A percentile compares a stretch with the other conserved stretches of the same genome.
Conservation (phyloP, 164 flowering plant genomes). For the Platanus orientalis region DNA sequence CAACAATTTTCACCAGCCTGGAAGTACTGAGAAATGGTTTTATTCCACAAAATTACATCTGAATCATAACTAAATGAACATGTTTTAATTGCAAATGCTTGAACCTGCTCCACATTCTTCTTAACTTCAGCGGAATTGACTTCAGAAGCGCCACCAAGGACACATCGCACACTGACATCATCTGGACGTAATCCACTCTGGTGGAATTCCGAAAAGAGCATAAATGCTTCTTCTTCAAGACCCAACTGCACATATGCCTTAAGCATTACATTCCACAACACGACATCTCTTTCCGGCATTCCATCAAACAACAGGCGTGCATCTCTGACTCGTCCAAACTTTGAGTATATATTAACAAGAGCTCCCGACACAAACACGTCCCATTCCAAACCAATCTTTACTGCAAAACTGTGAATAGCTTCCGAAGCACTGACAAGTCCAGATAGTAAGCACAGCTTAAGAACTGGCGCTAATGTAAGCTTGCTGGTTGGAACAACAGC, state of each 20-base stretch:
- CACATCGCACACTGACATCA: conserved; percentile 23
- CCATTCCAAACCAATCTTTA: conserved; percentile 41
- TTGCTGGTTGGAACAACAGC: conserved; percentile 13
- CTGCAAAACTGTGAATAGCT: conserved; percentile 40
- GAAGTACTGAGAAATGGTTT: conserved; percentile 31
- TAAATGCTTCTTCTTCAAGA: conserved; percentile 22
- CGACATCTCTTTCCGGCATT: conserved; percentile 38
- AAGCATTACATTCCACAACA: conserved; percentile 55
- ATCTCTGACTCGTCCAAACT: conserved; percentile 24
- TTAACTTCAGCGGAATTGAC: conserved; percentile 12
- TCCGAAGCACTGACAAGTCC: conserved; percentile 26
- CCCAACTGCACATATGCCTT: conserved; percentile 35
- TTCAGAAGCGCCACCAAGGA: conserved; percentile 26
- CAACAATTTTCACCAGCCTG: conserved; percentile 22
- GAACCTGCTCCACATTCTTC: conserved; percentile 33
- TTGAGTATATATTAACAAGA: conserved; percentile 40
- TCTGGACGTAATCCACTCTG: conserved; percentile 39
- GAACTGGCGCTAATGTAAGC: conserved; percentile 45
- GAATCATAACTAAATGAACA: conserved; percentile 20
- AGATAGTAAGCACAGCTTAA: conserved; percentile 38
- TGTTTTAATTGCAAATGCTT: conserved; percentile 37
- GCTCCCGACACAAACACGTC: conserved; percentile 44
- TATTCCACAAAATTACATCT: conserved; percentile 37
- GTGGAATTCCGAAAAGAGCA: conserved; percentile 37
- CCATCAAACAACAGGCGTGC: conserved; percentile 42